Evolutionary conservation across 257 asterid species (phyloP).

Genomic region (Leonotis leonurus): DNA sequence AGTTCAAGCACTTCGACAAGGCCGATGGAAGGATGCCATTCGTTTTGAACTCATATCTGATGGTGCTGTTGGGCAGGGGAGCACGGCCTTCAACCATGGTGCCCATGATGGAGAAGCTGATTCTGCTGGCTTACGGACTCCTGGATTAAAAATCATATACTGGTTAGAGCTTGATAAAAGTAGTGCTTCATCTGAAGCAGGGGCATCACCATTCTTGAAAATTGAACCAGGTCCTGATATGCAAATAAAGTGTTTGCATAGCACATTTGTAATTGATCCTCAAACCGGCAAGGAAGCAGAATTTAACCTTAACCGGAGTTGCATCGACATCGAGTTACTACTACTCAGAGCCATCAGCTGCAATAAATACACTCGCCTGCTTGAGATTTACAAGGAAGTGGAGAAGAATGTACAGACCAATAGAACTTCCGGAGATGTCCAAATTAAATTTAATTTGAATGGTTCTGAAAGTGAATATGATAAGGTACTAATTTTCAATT

Average conservation of each 20-base stretch:
- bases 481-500: conserved; percentile 56
- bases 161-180: conserved; percentile 89
- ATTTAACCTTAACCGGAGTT: conserved; percentile 63
- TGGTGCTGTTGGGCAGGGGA: conserved; percentile 54
- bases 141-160: conserved; percentile 87
- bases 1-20: conserved; percentile 83
- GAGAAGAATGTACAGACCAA: conserved; percentile 69
- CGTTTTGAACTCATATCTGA: conserved; percentile 94
- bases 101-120: conserved; percentile 89
- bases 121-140: conserved; percentile 67
- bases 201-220: conserved; percentile 65
- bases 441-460: conserved; percentile 48
- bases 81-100: too few species aligned
- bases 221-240: conserved; percentile 88
- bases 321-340: conserved; percentile 83
- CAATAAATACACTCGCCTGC: conserved; percentile 80
- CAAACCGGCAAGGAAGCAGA: conserved; percentile 76
- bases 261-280: conserved; percentile 91
- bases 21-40: conserved; percentile 97
- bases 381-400: conserved; percentile 80
- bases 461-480: conserved; percentile 32
- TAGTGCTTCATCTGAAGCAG: conserved; percentile 54
- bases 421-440: conserved; percentile 74
- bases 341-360: conserved; percentile 86
- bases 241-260: conserved; percentile 85